A percentile compares a stretch with the other conserved stretches of the same genome.
These are phyloP conservation scores for Coemansia sp. DNA, from an alignment of 192 early-diverging fungal genomes.

Conservation along the genomic window DNA sequence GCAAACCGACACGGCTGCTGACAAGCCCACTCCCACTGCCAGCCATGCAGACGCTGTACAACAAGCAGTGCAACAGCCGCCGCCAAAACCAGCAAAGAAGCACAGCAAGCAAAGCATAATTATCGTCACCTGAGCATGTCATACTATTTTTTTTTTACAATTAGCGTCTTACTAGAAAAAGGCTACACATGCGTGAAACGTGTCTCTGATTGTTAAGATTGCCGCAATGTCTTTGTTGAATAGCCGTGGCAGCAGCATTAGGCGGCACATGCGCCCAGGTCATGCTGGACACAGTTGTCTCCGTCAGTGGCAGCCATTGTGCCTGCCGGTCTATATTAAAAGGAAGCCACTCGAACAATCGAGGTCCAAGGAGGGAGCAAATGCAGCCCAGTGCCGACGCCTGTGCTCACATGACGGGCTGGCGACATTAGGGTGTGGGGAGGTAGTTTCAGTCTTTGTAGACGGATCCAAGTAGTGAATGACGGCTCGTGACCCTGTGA, in stretches of 20 bases:
- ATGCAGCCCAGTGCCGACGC: neutral
- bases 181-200: neutral
- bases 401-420: constrained; percentile 4
- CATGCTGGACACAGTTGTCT: neutral
- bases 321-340: constrained; percentile 4
- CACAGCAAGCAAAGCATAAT: constrained; percentile 36
- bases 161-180: neutral
- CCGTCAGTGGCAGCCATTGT: neutral
- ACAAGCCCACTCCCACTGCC: neutral
- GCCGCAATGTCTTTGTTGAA: neutral
- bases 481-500: neutral
- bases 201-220: neutral
- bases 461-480: neutral
- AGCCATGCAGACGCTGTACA: neutral
- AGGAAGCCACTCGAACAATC: constrained; percentile 2
- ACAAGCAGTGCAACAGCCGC: neutral
- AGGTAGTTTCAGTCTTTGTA: neutral
- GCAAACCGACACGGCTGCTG: neutral
- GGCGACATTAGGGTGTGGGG: neutral
- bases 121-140: constrained; percentile 23
- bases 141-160: neutral
- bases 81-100: constrained; percentile 24
- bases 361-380: neutral
- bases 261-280: neutral
- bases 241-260: neutral